Evolutionary conservation across 257 asterid genomes (phyloP).

Genomic region (Nicotiana paniculata): DNA sequence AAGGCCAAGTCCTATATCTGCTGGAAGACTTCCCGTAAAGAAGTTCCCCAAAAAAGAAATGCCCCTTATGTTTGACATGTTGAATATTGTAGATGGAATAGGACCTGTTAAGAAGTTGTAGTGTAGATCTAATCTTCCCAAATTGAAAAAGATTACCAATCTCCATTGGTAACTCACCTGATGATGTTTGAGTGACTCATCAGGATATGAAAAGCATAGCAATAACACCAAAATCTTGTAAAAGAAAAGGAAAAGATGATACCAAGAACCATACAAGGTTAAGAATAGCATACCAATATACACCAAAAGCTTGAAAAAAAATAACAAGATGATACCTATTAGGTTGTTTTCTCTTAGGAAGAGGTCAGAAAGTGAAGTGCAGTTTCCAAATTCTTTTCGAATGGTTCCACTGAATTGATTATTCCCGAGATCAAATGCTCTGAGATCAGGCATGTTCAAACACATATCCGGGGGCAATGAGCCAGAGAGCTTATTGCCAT

Average conservation of each 20-base stretch:
- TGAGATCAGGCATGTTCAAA: constrained; percentile 13
- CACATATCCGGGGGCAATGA: constrained; percentile 15
- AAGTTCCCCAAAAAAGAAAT: neutral
- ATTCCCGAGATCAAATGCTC: constrained; percentile 8
- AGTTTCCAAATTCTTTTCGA: constrained; percentile 25
- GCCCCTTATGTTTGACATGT: constrained; percentile 4
- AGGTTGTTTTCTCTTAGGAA: constrained; percentile 11
- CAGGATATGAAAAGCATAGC: neutral
- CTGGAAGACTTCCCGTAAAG: constrained; percentile 20
- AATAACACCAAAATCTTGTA: neutral
- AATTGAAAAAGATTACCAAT: constrained; percentile 7
- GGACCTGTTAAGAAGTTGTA: neutral
- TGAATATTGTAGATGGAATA: constrained; percentile 11
- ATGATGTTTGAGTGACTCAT: neutral
- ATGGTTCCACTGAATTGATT: constrained; percentile 16
- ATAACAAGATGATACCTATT: constrained; percentile 7
- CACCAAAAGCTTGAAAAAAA: neutral
- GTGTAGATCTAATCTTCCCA: neutral
- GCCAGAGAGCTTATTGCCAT: constrained; percentile 22
- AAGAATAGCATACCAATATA: neutral
- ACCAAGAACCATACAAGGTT: constrained; percentile 1
- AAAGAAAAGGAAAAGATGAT: neutral
- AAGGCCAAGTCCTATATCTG: constrained; percentile 14
- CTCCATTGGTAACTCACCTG: constrained; percentile 11
- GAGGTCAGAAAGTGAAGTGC: constrained; percentile 18